phyloP scores from a whole-genome alignment of 345 rosid species.

The Schrenkiella parvula region DNA sequence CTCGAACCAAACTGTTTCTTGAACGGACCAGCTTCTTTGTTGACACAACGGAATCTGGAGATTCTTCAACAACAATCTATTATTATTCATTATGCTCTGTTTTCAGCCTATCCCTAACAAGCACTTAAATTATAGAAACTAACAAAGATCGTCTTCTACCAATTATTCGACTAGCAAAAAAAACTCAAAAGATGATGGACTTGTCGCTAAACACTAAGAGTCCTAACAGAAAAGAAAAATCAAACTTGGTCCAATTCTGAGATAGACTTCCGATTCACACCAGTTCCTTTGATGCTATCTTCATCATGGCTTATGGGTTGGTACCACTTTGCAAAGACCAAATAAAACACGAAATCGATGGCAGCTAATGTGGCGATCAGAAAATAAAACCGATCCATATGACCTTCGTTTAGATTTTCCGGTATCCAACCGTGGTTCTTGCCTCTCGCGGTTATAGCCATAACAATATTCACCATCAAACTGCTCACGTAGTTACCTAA shows the following conservation, averaged over 20 bases:
- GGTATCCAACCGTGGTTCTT: slow-evolving; percentile 79
- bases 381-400: slow-evolving; percentile 77
- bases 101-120: background rate
- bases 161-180: background rate
- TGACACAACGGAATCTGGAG: background rate
- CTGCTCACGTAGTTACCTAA: slow-evolving; percentile 88
- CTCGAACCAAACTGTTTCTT: background rate
- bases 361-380: slow-evolving; percentile 55
- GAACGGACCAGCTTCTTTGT: background rate
- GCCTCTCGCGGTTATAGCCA: slow-evolving; percentile 54
- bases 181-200: background rate
- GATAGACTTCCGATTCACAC: background rate
- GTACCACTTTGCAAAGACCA: slow-evolving; percentile 74
- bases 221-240: background rate
- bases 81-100: background rate
- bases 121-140: background rate
- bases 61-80: background rate
- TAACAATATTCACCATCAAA: slow-evolving; percentile 63
- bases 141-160: background rate
- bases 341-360: slow-evolving; percentile 58
- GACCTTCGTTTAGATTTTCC: slow-evolving; percentile 57
- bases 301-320: slow-evolving; percentile 52
- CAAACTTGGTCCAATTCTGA: slow-evolving; percentile 28
- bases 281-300: slow-evolving; percentile 23
- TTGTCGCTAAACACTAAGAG: background rate